Base-by-base conservation (phyloP, 805 yeast genomes). In the Lipomyces anomalus region DNA sequence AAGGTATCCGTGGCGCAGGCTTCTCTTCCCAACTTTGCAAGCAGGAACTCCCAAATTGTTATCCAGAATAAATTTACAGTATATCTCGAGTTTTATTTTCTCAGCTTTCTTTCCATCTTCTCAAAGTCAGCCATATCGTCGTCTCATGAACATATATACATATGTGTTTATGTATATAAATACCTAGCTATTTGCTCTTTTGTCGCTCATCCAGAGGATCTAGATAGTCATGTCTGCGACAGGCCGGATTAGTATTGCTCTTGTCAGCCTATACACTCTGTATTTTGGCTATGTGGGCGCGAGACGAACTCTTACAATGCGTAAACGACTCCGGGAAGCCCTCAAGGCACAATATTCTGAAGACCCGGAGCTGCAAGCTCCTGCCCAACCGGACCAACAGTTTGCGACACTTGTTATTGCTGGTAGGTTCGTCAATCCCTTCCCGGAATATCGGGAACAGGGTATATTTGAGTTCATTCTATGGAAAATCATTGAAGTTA, bases 341-440 rank as follows among this genome's bases (percentile, higher is more conserved):
- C 38, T 38, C 11, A 11, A 34, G 32, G 51, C 55, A 4, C 30
- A 20, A 18, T 40, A 35, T 22, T 34, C 41, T 16, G 43, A 37
- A 5, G 53, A 47, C 22, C 24, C 42, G 9, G 53, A 48, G 16
- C 37, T 36, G 53, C 46, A 26, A 28, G 51, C 20, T 39, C 16
- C 7, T 40, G 52, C 55, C 2, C 22, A 52, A 17, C 55, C 55
- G 9, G 43, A 39, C 28, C 47, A 44, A n/a, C 55, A 50, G 28
- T 50, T 35, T 22, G 49, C 49, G 5, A 40, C 47, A 13, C 43
- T 50, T 2, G 46, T 50, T 9, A 44, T 50, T 13, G 74, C 75
- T 17, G 96, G 97, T 6, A 70, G 88, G 56, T 90, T 77, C 66
- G 92, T 86, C 47, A 90, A 90, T 58, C 97, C 97, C 1, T 90